phyloP scores from a whole-genome alignment of 306 rosid species.

The Prunus campanulata region DNA sequence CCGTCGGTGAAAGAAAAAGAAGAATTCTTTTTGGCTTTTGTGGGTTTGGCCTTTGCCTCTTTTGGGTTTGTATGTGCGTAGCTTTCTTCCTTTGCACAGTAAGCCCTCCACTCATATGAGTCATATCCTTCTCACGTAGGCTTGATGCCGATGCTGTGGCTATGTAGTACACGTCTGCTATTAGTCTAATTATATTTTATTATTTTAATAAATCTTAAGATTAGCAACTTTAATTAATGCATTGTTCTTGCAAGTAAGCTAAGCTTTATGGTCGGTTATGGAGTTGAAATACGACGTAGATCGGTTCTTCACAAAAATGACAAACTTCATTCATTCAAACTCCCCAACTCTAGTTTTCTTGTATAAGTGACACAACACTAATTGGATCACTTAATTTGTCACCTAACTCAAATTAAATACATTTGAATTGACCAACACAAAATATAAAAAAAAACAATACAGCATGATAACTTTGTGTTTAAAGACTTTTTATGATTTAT shows the following conservation, averaged over 20 bases:
- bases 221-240: not conserved
- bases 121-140: not conserved
- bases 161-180: not conserved
- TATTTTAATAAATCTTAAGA: not conserved
- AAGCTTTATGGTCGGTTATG: not conserved
- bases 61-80: not conserved
- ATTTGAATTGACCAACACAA: no score
- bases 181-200: not conserved
- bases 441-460: no score
- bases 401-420: no score
- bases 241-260: not conserved
- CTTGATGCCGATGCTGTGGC: not conserved
- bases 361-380: no score
- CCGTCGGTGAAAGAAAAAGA: not conserved
- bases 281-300: not conserved
- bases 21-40: not conserved
- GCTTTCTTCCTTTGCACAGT: constrained; percentile 8
- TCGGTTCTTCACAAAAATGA: not conserved
- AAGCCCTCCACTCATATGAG: constrained; percentile 2
- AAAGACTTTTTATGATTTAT: no score
- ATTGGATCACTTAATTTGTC: no score
- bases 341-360: no score
- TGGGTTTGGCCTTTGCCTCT: not conserved
- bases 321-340: not conserved
- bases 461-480: no score